Evolutionary conservation across 1,284 basidiomycete genomes (phyloP), one percentile per base, ranked within the genome.

Genomic region (Afroboletus lepidellus): DNA sequence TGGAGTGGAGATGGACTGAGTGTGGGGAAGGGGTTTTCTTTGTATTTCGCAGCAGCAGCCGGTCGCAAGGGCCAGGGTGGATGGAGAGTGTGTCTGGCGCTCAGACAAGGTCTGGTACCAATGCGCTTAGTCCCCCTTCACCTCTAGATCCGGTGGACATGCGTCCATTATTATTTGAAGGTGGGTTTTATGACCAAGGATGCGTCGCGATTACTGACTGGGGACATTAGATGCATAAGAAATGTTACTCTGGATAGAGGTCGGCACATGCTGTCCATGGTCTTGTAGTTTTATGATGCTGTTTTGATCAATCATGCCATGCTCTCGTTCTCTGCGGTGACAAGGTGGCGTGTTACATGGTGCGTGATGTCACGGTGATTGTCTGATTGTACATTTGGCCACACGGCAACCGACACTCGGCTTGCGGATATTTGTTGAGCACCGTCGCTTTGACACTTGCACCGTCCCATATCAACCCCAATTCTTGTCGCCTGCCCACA

Each of bases 341-440:
- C 50, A 54, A 36, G 45, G 39, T 8, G 38, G 37, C 20, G 46
- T 27, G 57, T 68, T 46, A 63, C 49, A 44, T 9, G 43, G 27
- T 42, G 30, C 38, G 66, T 71, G 56, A 70, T 55, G 59, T 71
- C 62, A 70, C 67, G 36, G 42, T 27, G 27, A 24, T 21, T 29
- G 53, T 47, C 44, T 36, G 46, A 52, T 50, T 42, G 50, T 47
- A 36, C 46, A 45, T 48, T n/a, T 25, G 39, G 57, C 45, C 56
- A 52, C 59, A 50, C 46, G 24, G 12, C 20, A 6, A 25, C 39
- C 24, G 3, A 42, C 27, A 29, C 30, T 57, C 49, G 50, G 41
- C 57, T 64, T 55, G 49, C 53, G 58, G 54, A 46, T 66, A 66
- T 61, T 63, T 66, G 47, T 65, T 46, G 57, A 38, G 13, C 46